phyloP scores from a whole-genome alignment of 2,329 filamentous ascomycete species.

The Aspergillus costaricaensis region DNA sequence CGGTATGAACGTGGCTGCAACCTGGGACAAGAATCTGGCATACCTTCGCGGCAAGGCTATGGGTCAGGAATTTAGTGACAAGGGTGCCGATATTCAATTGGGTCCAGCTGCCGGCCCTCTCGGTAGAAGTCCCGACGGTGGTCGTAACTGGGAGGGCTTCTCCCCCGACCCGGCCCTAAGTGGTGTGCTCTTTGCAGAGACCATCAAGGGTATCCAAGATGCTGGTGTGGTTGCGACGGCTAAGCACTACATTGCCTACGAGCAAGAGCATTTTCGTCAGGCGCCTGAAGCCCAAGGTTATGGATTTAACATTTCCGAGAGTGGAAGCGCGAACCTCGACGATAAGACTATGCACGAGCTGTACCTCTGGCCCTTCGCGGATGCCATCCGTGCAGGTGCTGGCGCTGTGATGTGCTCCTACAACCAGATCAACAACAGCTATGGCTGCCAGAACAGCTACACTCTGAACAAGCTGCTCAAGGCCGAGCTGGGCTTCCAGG shows the following conservation, averaged over 20 bases:
- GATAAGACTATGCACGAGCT: conserved; percentile 66
- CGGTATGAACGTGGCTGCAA: conserved; percentile 77
- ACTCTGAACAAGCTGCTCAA: conserved; percentile 66
- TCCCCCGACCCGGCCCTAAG: conserved; percentile 75
- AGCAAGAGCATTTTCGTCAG: conserved; percentile 74
- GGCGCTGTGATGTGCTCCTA: conserved; percentile 73
- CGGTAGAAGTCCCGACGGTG: conserved; percentile 67
- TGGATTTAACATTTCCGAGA: conserved; percentile 65
- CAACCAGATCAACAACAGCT: conserved; percentile 70
- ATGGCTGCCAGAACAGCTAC: conserved; percentile 66
- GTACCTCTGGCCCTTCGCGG: conserved; percentile 69
- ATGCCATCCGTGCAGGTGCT: conserved; percentile 66
- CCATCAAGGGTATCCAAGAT: conserved; percentile 77
- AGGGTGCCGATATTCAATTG: conserved; percentile 73
- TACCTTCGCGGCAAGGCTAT: conserved; percentile 70
- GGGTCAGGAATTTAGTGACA: conserved; percentile 72
- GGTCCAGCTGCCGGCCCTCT: conserved; percentile 77
- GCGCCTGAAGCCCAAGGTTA: conserved; percentile 58
- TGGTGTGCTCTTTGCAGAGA: conserved; percentile 70
- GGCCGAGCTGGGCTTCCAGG: conserved; percentile 73
- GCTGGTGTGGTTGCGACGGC: conserved; percentile 80
- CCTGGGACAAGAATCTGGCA: conserved; percentile 74
- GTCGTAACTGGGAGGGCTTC: conserved; percentile 68
- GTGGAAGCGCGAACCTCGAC: conserved; percentile 62
- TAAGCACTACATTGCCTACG: conserved; percentile 74